These are phyloP conservation scores for Fusarium dlaminii DNA, from an alignment of 2,329 filamentous ascomycete genomes.

Conservation along the genomic window DNA sequence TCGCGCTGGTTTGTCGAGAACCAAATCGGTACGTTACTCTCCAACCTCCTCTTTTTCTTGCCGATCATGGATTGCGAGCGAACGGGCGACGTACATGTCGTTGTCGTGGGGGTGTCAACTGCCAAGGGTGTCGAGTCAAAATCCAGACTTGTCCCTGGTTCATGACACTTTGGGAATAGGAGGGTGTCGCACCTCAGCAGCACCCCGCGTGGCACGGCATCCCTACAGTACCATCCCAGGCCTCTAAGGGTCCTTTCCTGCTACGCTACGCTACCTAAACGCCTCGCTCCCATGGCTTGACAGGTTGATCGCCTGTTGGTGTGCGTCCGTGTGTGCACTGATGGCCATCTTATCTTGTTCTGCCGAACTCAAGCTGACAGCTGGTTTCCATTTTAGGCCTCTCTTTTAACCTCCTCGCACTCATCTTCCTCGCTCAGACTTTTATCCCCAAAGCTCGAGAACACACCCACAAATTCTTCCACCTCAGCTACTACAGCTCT, in stretches of 20 bases:
- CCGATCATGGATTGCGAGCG: slow-evolving; percentile 1
- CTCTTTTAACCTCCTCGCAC: slow-evolving; percentile 84
- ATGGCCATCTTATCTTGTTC: slow-evolving; percentile 4
- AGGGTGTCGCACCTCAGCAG: slow-evolving; percentile 23
- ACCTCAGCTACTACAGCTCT: slow-evolving; percentile 83
- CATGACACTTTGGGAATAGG: slow-evolving; percentile 9
- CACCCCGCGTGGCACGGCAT: slow-evolving; percentile 41
- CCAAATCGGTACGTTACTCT: slow-evolving; percentile 74
- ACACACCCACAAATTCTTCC: slow-evolving; percentile 88
- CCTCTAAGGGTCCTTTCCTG: slow-evolving; percentile 21
- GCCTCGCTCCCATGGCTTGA: slow-evolving; percentile 27
- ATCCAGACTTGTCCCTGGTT: slow-evolving; percentile 21
- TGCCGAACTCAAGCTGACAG: slow-evolving; percentile 38
- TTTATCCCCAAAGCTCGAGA: slow-evolving; percentile 82
- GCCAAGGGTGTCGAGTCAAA: slow-evolving; percentile 13
- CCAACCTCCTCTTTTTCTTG: slow-evolving; percentile 14
- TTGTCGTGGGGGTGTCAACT: slow-evolving; percentile 8
- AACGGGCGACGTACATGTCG: neutral
- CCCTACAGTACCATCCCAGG: slow-evolving; percentile 14
- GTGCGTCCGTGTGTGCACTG: slow-evolving; percentile 16
- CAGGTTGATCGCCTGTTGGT: slow-evolving; percentile 12
- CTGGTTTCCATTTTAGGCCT: slow-evolving; percentile 62
- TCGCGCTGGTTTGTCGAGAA: slow-evolving; percentile 79
- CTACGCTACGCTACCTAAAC: slow-evolving; percentile 25
- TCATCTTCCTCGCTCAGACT: slow-evolving; percentile 83